phyloP scores from a whole-genome alignment of 805 yeast species.

The Candida peoriensis region DNA sequence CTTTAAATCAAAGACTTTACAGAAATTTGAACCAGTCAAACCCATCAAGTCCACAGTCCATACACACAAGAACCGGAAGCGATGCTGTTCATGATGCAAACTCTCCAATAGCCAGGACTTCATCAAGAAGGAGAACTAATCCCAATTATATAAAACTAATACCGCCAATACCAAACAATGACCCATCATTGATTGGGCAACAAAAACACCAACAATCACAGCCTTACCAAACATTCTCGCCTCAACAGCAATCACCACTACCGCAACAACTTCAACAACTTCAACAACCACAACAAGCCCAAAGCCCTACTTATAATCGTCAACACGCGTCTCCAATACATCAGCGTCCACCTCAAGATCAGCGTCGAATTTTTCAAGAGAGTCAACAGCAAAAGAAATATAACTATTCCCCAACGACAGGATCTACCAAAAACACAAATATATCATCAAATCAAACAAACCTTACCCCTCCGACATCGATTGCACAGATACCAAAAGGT shows the following conservation, averaged over 20 bases:
- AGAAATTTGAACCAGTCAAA: neutral
- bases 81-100: neutral
- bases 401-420: conserved; percentile 2
- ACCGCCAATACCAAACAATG: conserved; percentile 24
- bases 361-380: conserved; percentile 8
- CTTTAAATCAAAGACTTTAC: neutral
- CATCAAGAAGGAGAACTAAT: conserved; percentile 6
- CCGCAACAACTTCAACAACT: conserved; percentile 1
- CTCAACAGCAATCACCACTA: neutral
- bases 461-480: conserved; percentile 10
- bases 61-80: conserved; percentile 4
- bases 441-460: conserved; percentile 1
- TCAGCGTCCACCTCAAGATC: conserved; percentile 9
- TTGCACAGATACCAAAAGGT: neutral
- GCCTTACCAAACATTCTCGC: neutral
- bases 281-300: conserved; percentile 1
- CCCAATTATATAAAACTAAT: conserved; percentile 23
- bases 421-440: conserved; percentile 9
- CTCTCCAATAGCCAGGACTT: neutral
- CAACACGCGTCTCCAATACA: conserved; percentile 1
- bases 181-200: neutral
- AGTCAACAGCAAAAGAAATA: conserved; percentile 7
- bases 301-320: neutral
- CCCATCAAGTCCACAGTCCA: conserved; percentile 1
- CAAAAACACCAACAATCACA: neutral